These are phyloP conservation scores for Penicillium brasilianum DNA, from an alignment of 2,329 filamentous ascomycete genomes.

Conservation along the genomic window DNA sequence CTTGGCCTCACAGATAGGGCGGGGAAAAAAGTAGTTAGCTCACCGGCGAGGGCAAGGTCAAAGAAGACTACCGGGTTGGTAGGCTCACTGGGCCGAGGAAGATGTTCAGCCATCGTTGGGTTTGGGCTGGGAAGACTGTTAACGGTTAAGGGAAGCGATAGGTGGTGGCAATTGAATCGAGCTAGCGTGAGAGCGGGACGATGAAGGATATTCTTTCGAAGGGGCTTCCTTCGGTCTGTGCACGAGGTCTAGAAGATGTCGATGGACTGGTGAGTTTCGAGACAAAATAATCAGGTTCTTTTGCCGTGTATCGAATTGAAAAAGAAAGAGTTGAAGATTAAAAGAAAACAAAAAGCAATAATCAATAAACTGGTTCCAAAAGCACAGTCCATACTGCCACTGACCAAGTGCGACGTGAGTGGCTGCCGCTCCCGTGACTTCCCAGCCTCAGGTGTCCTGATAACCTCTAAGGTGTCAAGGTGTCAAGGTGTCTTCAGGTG, in stretches of 20 bases:
- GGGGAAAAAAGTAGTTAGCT: slow-evolving; percentile 22
- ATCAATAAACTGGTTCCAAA: background rate
- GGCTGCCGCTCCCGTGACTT: slow-evolving; percentile 15
- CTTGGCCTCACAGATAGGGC: too few species aligned
- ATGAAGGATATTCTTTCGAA: background rate
- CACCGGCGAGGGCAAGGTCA: slow-evolving; percentile 55
- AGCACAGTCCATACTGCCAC: background rate
- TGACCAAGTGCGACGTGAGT: background rate
- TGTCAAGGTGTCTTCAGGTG: slow-evolving; percentile 9
- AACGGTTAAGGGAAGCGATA: background rate
- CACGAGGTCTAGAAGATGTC: background rate
- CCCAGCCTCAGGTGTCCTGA: background rate
- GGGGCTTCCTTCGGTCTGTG: background rate
- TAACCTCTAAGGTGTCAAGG: background rate
- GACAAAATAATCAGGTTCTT: background rate
- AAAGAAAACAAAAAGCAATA: background rate
- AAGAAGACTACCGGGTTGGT: slow-evolving; percentile 56
- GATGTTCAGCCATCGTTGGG: slow-evolving; percentile 2
- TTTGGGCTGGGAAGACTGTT: background rate
- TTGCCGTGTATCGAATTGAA: background rate
- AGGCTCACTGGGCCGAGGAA: slow-evolving; percentile 8
- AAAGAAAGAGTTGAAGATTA: background rate
- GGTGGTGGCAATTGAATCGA: background rate
- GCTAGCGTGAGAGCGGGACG: background rate
- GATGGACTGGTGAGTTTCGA: too few species aligned